Base-by-base conservation (phyloP, 1,139 yeast species). In the Pichia sp. region DNA sequence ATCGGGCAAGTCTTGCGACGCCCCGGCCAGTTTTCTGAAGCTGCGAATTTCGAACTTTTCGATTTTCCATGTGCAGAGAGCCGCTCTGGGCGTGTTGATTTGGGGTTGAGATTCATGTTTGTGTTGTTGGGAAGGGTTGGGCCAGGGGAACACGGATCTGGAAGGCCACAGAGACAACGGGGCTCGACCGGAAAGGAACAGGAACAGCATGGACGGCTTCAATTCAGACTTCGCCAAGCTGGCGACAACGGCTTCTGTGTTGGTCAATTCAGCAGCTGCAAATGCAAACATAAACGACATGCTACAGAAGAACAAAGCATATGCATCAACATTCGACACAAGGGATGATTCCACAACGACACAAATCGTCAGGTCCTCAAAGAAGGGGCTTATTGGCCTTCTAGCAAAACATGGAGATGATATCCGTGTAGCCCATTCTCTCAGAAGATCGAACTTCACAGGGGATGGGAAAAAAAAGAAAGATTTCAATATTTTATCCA, bases 221-320 rank as follows among this genome's bases (percentile, higher is more conserved):
- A 50, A 51, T 21, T 18, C 51, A 12, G 63, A 60, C 34, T 47
- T 58, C 41, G 59, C 73, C 11, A 67, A 67, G 46, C 69, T 74
- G 30, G 69, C 75, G 0, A 67, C 75, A 3, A 73, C 78, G 1
- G 78, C 77, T 1, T 67, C 76, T 5, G 73, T 72, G 3, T 50
- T 74, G 27, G 69, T 73, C 27, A 57, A 56, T 41, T 58, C 70
- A 41, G 54, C 61, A 1, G 21, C 48, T 17, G 40, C 31, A 7
- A 48, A 48, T 39, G 22, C 46, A 18, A 46, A 55, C 18, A 48
- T 55, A 21, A 62, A 62, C 44, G 56, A 55, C 24, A 55, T 59
- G 41, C 77, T 77, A 54, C 69, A 72, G 52, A 69, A 68, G 45
- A 78, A 80, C 19, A 67, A 79, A 65, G 66, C 69, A 31, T 80